Conservation (phyloP, 345 rosid species). For the Populus deltoides region DNA sequence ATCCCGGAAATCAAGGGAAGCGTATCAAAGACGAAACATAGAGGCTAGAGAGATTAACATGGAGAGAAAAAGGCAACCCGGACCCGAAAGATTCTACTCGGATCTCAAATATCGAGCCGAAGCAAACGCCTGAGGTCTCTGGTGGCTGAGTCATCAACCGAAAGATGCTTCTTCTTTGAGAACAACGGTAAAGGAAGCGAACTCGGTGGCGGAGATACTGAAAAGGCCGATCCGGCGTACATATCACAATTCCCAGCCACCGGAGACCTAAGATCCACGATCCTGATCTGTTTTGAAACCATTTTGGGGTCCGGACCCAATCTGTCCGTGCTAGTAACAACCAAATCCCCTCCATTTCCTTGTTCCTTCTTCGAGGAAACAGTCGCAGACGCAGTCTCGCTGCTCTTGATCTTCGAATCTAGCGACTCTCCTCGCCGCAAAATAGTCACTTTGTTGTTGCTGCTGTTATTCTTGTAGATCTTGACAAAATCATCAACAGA, state of each 20-base stretch:
- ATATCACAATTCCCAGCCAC: conserved; percentile 27
- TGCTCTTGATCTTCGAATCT: conserved; percentile 37
- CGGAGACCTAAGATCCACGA: conserved; percentile 29
- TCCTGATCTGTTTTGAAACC: conserved; percentile 28
- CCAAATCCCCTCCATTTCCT: background rate
- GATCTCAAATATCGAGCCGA: conserved; percentile 37
- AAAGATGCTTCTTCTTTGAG: conserved; percentile 38
- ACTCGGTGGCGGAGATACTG: conserved; percentile 60
- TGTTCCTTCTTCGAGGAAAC: background rate
- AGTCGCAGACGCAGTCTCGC: conserved; percentile 3
- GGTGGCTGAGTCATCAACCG: conserved; percentile 55
- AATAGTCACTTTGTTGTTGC: conserved; percentile 19
- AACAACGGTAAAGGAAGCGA: conserved; percentile 60
- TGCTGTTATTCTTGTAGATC: conserved; percentile 16
- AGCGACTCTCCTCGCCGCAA: conserved; percentile 59
- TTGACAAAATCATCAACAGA: conserved; percentile 34
- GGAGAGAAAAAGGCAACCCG: background rate
- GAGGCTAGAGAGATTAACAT: background rate
- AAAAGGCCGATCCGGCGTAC: conserved; percentile 59
- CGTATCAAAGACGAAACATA: background rate
- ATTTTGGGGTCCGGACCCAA: conserved; percentile 28
- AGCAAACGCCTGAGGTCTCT: conserved; percentile 66
- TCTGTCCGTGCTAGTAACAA: conserved; percentile 25
- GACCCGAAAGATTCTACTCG: background rate
- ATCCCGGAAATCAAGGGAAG: background rate